Evolutionary conservation across 2,329 filamentous ascomycete genomes (phyloP), one percentile per base, ranked within the genome.

Genomic region (Hymenoscyphus linearis): DNA sequence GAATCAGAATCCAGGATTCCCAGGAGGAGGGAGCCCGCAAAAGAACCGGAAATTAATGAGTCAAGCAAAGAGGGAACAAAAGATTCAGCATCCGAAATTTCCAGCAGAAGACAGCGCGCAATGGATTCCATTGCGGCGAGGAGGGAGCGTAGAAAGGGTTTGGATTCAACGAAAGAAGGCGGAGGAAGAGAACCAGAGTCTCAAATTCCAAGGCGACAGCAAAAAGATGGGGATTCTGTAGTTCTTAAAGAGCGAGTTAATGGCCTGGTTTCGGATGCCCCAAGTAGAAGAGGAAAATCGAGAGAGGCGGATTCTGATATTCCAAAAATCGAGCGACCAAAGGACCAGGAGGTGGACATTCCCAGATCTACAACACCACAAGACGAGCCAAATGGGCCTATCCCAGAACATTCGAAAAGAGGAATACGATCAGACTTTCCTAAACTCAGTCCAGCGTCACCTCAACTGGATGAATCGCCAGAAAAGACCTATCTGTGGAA

Each of bases 401-500:
- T 25, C 40, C 7, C n/a, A 47, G 40, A 47, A n/a, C 40, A 7
- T 4, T 4, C 37, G 18, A 47, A 47, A 44, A 14, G 10, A 47
- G 3, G n/a, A 9, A 25, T 3, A 6, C 18, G 18, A 47, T n/a
- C 40, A 18, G 40, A 47, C n/a, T 12, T 55, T 9, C 61, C 60
- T 18, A 60, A 63, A 59, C 61, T 61, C 4, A 68, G 65, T 35
- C 65, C 65, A 54, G 64, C 68, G n/a, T 54, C 62, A 10, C 67
- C 67, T 14, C 55, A 65, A 35, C 66, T 65, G 47, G 34, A 55
- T 50, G 34, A 44, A 6, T 63, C 62, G n/a, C 59, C 62, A 22
- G 65, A 66, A 57, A 65, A 65, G 55, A 63, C 57, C 50, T 57
- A 57, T 26, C 47, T 63, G n/a, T 71, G 68, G 67, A 60, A 67